A percentile compares a stretch with the other conserved stretches of the same genome.
Conservation (phyloP, 352 stramenopile species). For the Pythium apleroticum region DNA sequence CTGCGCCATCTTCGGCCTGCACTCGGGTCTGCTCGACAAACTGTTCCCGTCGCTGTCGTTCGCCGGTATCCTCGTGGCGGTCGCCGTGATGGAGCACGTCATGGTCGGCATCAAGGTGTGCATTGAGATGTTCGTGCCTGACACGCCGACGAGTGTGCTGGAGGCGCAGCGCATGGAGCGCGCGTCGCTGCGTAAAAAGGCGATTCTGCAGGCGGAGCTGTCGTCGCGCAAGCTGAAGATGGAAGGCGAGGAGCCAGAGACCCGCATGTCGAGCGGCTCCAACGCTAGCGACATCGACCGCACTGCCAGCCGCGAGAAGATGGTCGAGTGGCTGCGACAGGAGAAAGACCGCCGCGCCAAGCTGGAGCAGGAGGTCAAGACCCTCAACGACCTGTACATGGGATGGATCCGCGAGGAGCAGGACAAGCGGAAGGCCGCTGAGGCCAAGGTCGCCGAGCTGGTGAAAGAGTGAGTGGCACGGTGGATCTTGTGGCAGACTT, state of each 20-base stretch:
- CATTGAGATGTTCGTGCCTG: conserved; percentile 79
- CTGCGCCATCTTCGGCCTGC: conserved; percentile 92
- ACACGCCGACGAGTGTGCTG: conserved; percentile 57
- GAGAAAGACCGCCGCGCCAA: conserved; percentile 73
- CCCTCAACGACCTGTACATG: conserved; percentile 83
- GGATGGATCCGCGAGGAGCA: conserved; percentile 82
- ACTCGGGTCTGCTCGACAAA: conserved; percentile 78
- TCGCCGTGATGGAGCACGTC: conserved; percentile 72
- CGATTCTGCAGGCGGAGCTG: conserved; percentile 68
- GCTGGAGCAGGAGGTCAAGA: conserved; percentile 79
- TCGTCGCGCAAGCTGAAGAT: conserved; percentile 48
- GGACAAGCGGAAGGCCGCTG: conserved; percentile 64
- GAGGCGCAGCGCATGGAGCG: conserved; percentile 70
- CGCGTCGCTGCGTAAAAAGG: conserved; percentile 68
- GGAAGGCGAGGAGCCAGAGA: conserved; percentile 12
- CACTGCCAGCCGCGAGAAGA: conserved; percentile 37
- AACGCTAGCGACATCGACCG: conserved; percentile 23
- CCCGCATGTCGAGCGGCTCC: conserved; percentile 11
- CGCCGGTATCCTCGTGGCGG: conserved; percentile 49
- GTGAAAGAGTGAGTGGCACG: conserved; percentile 23
- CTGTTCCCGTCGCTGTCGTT: conserved; percentile 69
- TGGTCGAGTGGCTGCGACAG: conserved; percentile 66
- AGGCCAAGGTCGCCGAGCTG: conserved; percentile 56
- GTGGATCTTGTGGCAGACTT: not conserved
- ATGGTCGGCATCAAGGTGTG: conserved; percentile 79